phyloP scores from a whole-genome alignment of 2,329 filamentous ascomycete species.

The Malbranchea cinnamomea region DNA sequence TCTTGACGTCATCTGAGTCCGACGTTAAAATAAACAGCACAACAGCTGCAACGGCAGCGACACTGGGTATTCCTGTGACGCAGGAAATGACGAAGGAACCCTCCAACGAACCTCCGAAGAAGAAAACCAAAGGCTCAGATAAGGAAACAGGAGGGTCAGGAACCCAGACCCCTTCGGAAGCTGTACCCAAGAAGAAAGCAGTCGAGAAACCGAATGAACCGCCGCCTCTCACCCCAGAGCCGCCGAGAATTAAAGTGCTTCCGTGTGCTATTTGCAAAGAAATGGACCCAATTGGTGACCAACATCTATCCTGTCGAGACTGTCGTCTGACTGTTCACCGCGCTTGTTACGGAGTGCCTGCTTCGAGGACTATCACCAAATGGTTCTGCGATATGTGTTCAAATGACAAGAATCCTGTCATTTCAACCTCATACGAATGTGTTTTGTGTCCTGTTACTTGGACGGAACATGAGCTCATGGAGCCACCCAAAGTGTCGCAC shows the following conservation, averaged over 20 bases:
- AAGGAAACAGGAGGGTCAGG: slow-evolving; percentile 35
- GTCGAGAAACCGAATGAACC: slow-evolving; percentile 40
- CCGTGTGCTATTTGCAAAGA: slow-evolving; percentile 76
- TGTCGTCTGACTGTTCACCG: slow-evolving; percentile 87
- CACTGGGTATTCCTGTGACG: slow-evolving; percentile 26
- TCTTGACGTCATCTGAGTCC: slow-evolving; percentile 31
- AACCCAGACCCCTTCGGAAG: slow-evolving; percentile 29
- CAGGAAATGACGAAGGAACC: slow-evolving; percentile 15
- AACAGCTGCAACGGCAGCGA: slow-evolving; percentile 30
- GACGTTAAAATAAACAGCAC: slow-evolving; percentile 29
- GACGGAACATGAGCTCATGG: slow-evolving; percentile 71
- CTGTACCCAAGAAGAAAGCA: slow-evolving; percentile 45
- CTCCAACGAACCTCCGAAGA: slow-evolving; percentile 41
- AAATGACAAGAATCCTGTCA: slow-evolving; percentile 81
- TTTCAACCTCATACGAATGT: slow-evolving; percentile 91
- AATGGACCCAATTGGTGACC: slow-evolving; percentile 54
- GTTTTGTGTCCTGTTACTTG: slow-evolving; percentile 74
- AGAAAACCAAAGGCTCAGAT: slow-evolving; percentile 40
- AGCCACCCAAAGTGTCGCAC: slow-evolving; percentile 60
- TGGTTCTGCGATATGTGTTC: slow-evolving; percentile 95
- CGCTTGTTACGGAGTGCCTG: slow-evolving; percentile 78
- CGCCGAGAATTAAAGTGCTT: slow-evolving; percentile 61
- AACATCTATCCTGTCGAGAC: slow-evolving; percentile 66
- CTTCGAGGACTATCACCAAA: slow-evolving; percentile 52
- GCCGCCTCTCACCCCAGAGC: slow-evolving; percentile 55